Conservation (phyloP, 108 stramenopile genomes). For the Schizochytrium sp. region DNA sequence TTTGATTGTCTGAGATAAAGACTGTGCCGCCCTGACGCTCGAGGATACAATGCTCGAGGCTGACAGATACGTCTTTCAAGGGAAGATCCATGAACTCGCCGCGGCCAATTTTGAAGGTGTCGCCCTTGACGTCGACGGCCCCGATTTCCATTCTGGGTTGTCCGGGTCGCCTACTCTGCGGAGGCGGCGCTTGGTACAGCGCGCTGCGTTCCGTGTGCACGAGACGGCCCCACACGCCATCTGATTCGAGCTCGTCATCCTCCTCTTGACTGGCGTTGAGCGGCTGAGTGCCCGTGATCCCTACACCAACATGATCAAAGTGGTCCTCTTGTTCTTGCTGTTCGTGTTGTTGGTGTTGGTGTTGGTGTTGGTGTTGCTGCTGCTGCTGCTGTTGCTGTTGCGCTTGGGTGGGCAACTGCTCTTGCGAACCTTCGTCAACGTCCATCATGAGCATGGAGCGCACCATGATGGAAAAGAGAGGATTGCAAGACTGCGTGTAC, state of each 20-base stretch:
- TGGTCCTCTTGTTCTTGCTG: background rate
- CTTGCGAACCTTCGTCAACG: too few species aligned
- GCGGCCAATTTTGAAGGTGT: background rate
- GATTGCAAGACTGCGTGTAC: too few species aligned
- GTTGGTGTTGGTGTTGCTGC: too few species aligned
- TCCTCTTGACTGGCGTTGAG: background rate
- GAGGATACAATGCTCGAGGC: background rate
- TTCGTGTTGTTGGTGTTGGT: background rate
- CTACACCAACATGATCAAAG: background rate
- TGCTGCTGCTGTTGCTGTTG: too few species aligned
- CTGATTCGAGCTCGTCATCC: background rate
- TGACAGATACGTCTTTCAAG: background rate
- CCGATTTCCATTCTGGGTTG: background rate
- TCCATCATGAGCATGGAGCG: too few species aligned
- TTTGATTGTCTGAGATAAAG: background rate
- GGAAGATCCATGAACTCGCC: background rate
- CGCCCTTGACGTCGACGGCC: background rate
- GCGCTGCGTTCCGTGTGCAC: slow-evolving; percentile 8
- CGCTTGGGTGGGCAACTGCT: too few species aligned
- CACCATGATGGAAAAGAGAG: too few species aligned
- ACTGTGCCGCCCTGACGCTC: background rate
- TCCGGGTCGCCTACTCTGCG: background rate
- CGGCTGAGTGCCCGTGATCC: background rate
- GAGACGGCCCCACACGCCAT: slow-evolving; percentile 1
- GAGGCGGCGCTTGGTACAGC: background rate